These are phyloP conservation scores for Wickerhamiella musiphila DNA, from an alignment of 805 yeast species.

Conservation along the genomic window DNA sequence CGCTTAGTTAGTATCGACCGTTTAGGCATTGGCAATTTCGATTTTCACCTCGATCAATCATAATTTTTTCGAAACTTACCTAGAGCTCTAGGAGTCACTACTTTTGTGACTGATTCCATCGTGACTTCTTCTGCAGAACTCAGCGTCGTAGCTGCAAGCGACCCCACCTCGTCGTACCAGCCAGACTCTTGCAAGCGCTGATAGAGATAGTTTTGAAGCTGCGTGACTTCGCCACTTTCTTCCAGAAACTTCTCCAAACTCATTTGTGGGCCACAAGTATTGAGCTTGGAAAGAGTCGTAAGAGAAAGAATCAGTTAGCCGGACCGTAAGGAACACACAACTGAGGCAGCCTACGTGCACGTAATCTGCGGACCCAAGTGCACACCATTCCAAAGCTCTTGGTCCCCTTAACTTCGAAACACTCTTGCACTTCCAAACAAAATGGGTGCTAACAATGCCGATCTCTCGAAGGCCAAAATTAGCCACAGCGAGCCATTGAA, in stretches of 20 bases:
- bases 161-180: constrained; percentile 65
- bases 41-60: background rate
- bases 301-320: no score
- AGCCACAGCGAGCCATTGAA: constrained; percentile 18
- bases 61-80: constrained; percentile 24
- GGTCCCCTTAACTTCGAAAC: no score
- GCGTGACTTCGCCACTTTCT: constrained; percentile 14
- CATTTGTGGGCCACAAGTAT: no score
- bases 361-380: no score
- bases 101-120: constrained; percentile 34
- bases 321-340: no score
- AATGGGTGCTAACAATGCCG: constrained; percentile 3
- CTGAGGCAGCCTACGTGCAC: no score
- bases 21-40: background rate
- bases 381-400: no score
- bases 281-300: no score
- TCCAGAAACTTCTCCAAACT: constrained; percentile 11
- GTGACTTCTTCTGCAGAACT: constrained; percentile 28
- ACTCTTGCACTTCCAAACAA: no score
- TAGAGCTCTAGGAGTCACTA: constrained; percentile 49
- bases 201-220: constrained; percentile 44
- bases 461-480: constrained; percentile 18
- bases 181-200: constrained; percentile 58
- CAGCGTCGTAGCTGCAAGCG: constrained; percentile 33
- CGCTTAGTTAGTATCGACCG: constrained; percentile 12